These are phyloP conservation scores for Neurospora sp. DNA, from an alignment of 2,329 filamentous ascomycete species.

Conservation along the genomic window DNA sequence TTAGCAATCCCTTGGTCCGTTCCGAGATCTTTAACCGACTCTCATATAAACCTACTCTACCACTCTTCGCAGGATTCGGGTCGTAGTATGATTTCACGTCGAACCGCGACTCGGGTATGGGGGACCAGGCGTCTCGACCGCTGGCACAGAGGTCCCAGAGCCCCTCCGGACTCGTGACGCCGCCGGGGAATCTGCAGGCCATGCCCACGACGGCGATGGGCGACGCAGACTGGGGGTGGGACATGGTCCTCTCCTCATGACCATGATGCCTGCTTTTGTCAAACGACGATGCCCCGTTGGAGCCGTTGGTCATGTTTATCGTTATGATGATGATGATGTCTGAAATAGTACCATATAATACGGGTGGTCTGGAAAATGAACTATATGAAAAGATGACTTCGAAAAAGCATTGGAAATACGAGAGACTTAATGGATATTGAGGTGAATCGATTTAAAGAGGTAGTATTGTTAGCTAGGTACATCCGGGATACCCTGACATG, in stretches of 20 bases:
- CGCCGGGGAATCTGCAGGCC: slow-evolving; percentile 10
- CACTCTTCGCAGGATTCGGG: slow-evolving; percentile 1
- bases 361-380: too few relatives aligned
- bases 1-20: neutral
- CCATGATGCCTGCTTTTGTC: too few relatives aligned
- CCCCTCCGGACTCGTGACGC: slow-evolving; percentile 1
- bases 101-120: slow-evolving; percentile 4
- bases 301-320: too few relatives aligned
- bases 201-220: slow-evolving; percentile 9
- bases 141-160: slow-evolving; percentile 6
- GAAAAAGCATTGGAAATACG: too few relatives aligned
- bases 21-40: neutral
- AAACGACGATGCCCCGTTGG: too few relatives aligned
- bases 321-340: too few relatives aligned
- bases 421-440: too few relatives aligned
- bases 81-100: slow-evolving; percentile 2
- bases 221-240: neutral
- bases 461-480: too few relatives aligned
- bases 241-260: neutral
- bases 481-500: too few relatives aligned
- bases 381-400: too few relatives aligned
- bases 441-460: too few relatives aligned
- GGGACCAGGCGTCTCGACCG: slow-evolving; percentile 1
- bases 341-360: too few relatives aligned
- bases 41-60: slow-evolving; percentile 2